A percentile compares a stretch with the other conserved stretches of the same genome.
phyloP scores from a whole-genome alignment of 305 asterid species.

The Rubia peregrina region DNA sequence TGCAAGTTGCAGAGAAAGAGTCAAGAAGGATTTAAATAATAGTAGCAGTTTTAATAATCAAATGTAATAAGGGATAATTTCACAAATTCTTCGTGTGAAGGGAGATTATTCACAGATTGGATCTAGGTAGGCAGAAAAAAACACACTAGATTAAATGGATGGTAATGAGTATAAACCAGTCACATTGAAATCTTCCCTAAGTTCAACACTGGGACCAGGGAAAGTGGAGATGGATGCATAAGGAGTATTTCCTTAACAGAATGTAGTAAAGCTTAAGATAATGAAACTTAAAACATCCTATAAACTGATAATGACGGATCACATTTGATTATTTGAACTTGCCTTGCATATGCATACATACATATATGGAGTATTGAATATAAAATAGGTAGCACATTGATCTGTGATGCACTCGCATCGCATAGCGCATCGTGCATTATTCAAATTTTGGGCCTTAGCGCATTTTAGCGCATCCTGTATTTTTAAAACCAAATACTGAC shows the following conservation, averaged over 20 bases:
- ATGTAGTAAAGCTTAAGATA: not conserved
- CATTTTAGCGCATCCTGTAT: too few species aligned
- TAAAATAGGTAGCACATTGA: too few species aligned
- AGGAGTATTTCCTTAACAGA: not conserved
- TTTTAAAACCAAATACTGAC: too few species aligned
- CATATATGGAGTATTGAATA: too few species aligned
- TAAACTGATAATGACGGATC: not conserved
- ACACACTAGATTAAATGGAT: not conserved
- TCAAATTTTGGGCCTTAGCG: too few species aligned
- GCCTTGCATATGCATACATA: too few species aligned
- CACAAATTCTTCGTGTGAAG: not conserved
- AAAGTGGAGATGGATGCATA: not conserved
- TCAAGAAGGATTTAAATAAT: constrained; percentile 2
- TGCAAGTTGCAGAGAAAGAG: constrained; percentile 24
- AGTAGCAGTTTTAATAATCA: not conserved
- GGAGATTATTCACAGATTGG: not conserved
- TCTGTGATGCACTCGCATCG: too few species aligned
- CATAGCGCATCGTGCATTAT: too few species aligned
- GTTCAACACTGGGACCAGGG: not conserved
- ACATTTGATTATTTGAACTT: too few species aligned
- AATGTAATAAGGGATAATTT: not conserved
- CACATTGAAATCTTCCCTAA: not conserved
- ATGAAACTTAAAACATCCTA: not conserved
- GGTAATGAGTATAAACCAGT: not conserved
- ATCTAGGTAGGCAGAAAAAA: not conserved